Evolutionary conservation across 208 protist genomes (phyloP).

Genomic region (Wallacemonas collosoma): DNA sequence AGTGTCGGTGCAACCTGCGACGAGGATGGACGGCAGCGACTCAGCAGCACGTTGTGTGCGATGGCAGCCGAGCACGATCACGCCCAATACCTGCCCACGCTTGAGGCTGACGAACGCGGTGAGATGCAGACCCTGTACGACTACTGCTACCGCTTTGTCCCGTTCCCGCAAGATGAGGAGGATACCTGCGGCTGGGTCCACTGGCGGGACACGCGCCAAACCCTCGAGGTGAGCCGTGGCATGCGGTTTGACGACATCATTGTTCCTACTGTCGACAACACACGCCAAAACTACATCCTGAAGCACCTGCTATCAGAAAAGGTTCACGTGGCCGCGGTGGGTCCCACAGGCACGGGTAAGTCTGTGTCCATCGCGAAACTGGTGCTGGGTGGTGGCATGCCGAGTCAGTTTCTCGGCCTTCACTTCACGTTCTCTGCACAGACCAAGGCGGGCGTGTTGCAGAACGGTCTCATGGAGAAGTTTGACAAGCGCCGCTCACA

Average conservation of each 20-base stretch:
- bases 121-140: slow-evolving; percentile 91
- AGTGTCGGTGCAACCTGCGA: slow-evolving; percentile 95
- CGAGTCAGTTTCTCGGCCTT: slow-evolving; percentile 77
- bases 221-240: slow-evolving; percentile 52
- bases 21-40: slow-evolving; percentile 81
- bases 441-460: slow-evolving; percentile 88
- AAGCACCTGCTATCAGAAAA: slow-evolving; percentile 74
- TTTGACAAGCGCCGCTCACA: slow-evolving; percentile 94
- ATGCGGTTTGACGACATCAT: slow-evolving; percentile 92
- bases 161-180: slow-evolving; percentile 38
- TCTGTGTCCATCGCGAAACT: slow-evolving; percentile 85
- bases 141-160: slow-evolving; percentile 84
- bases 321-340: slow-evolving; percentile 86
- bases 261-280: slow-evolving; percentile 94
- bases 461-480: slow-evolving; percentile 93
- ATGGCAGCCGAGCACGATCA: slow-evolving; percentile 57
- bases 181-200: slow-evolving; percentile 70
- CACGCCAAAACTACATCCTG: slow-evolving; percentile 89
- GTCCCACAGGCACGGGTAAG: slow-evolving; percentile 95
- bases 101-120: slow-evolving; percentile 7
- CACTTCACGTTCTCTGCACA: slow-evolving; percentile 94
- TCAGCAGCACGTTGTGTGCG: slow-evolving; percentile 85
- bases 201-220: slow-evolving; percentile 62
- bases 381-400: slow-evolving; percentile 80
- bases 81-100: slow-evolving; percentile 40